Conservation (phyloP, 2,329 filamentous ascomycete genomes). For the Diaporthe nobilis region DNA sequence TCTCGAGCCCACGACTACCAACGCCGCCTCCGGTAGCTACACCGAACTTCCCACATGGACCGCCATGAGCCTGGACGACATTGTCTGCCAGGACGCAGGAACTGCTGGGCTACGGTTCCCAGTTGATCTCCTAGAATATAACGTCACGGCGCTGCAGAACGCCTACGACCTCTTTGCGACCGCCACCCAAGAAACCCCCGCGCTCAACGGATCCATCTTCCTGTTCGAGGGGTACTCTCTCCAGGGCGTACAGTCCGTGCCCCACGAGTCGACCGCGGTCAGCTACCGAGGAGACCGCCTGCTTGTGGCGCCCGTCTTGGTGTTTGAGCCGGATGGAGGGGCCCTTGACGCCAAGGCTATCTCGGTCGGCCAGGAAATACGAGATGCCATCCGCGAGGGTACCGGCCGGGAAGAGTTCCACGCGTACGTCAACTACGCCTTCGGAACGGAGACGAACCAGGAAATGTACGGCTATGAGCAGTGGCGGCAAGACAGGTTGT, state of each 20-base stretch:
- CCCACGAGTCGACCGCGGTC: slow-evolving; percentile 6
- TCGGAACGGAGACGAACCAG: slow-evolving; percentile 58
- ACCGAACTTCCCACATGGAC: slow-evolving; percentile 22
- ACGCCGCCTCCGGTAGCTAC: slow-evolving; percentile 21
- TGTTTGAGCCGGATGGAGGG: slow-evolving; percentile 51
- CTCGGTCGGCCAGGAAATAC: slow-evolving; percentile 54
- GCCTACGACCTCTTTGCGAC: slow-evolving; percentile 54
- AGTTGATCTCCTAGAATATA: slow-evolving; percentile 44
- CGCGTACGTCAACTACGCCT: slow-evolving; percentile 67
- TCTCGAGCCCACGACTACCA: not conserved
- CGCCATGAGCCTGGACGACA: slow-evolving; percentile 6
- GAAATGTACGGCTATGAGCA: slow-evolving; percentile 63
- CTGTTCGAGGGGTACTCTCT: slow-evolving; percentile 61
- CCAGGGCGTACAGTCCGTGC: slow-evolving; percentile 52
- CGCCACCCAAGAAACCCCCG: slow-evolving; percentile 47
- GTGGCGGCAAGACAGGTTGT: slow-evolving; percentile 63
- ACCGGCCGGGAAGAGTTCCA: slow-evolving; percentile 52
- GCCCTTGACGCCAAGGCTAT: slow-evolving; percentile 52
- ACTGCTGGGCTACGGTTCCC: slow-evolving; percentile 20
- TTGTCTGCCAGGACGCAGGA: slow-evolving; percentile 21
- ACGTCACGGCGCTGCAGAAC: slow-evolving; percentile 51
- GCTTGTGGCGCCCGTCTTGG: slow-evolving; percentile 55
- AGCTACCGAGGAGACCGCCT: slow-evolving; percentile 50
- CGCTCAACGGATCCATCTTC: slow-evolving; percentile 55
- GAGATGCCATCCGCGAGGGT: slow-evolving; percentile 53